Base-by-base conservation (phyloP, 2,329 filamentous ascomycete species). In the Fusarium continuum region DNA sequence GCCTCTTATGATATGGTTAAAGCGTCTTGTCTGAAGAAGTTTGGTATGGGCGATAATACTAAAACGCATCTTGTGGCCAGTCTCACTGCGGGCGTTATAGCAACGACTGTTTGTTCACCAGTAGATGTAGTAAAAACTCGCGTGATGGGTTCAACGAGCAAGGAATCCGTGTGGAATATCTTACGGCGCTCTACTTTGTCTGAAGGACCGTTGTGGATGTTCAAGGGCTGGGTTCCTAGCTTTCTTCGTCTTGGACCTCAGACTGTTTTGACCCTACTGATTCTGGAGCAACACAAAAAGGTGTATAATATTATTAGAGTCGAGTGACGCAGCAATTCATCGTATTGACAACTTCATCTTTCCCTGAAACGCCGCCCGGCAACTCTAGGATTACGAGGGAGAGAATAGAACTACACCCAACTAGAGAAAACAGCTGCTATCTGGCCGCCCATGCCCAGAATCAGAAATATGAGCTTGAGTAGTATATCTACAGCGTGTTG, bases 1-100 rank as follows among this genome's bases (percentile, higher is more conserved):
- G 52, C 52, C 8, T 41, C 29, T n/a, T 55, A 55, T 23, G 44
- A 55, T 7, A 36, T 36, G n/a, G 28, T 36, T 20, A 55, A 55
- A 25, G 8, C 13, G 11, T 36, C 19, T n/a, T 50, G 22, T 10
- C 6, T 43, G 13, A 20, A n/a, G 16, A 41, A 8, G 4, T 16
- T 49, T 16, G 17, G 20, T 9, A 23, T 49, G 29, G 8, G 10
- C 3, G 52, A 44, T 29, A 29, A 35, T 26, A 28, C 38, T 4
- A 41, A 2, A 16, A 40, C 32, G 2, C 46, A 56, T 38, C 25
- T 56, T 23, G 25, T 40, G 7, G 46, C 46, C 16, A 51, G 20
- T 7, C 13, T 28, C 9, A 8, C 11, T 2, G 39, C 32, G 6
- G 32, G 53, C 23, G 8, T 52, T 9, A 36, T 39, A 7, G 46